Evolutionary conservation across 2,329 filamentous ascomycete genomes (phyloP).

Genomic region (Didymella glomerata): DNA sequence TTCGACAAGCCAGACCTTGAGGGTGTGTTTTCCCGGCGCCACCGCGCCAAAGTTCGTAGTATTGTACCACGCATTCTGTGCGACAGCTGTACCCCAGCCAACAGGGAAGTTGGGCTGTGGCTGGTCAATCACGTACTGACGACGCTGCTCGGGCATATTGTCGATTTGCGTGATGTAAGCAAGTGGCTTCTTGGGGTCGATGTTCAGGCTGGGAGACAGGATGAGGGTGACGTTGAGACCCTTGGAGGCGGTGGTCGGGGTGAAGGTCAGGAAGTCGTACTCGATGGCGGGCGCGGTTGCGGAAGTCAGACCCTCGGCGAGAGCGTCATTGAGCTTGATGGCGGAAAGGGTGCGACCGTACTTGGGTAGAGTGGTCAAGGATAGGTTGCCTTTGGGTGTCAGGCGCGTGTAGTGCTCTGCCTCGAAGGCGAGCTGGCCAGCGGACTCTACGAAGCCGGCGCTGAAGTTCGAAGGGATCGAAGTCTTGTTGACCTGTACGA

Average conservation of each 20-base stretch:
- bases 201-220: conserved; percentile 59
- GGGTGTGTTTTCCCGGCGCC: conserved; percentile 51
- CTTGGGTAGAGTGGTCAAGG: conserved; percentile 42
- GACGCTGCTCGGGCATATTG: conserved; percentile 48
- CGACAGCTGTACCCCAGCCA: conserved; percentile 60
- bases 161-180: conserved; percentile 62
- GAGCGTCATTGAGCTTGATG: conserved; percentile 41
- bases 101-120: conserved; percentile 55
- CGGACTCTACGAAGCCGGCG: conserved; percentile 48
- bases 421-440: conserved; percentile 48
- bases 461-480: conserved; percentile 42
- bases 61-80: conserved; percentile 61
- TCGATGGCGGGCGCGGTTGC: conserved; percentile 45
- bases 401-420: conserved; percentile 51
- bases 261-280: conserved; percentile 51
- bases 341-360: conserved; percentile 51
- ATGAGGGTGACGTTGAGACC: conserved; percentile 52
- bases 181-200: conserved; percentile 60
- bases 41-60: conserved; percentile 50
- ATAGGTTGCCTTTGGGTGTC: conserved; percentile 35
- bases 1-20: conserved; percentile 58
- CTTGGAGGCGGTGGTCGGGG: conserved; percentile 41
- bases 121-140: conserved; percentile 55
- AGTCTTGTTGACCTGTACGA: conserved; percentile 48
- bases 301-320: conserved; percentile 40